Evolutionary conservation across 176 grass and related monocot species (phyloP), one percentile per base, ranked within the genome.

Genomic region (Dendrocalamus sinicus): DNA sequence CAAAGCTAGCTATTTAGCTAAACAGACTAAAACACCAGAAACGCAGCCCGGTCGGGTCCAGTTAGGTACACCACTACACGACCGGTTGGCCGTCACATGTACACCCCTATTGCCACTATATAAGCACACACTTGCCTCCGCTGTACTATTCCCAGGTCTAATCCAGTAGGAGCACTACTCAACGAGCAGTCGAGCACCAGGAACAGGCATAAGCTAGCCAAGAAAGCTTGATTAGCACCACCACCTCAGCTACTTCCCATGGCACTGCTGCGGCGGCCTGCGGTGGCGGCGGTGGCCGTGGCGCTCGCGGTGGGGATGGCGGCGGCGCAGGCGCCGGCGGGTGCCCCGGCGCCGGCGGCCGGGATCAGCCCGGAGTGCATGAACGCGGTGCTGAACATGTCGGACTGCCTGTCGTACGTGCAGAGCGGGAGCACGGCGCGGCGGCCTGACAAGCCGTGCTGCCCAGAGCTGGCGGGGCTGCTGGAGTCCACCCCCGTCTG

Each of bases 401-500:
- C 95, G 4, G 88, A 88, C 76, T 98, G 95, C 85, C 86, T 98
- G 82, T 17, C 89, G 71, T 98, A 95, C 88, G 95, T 95, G 24
- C 45, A 69, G 61, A 44, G 60, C 74, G 95, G 93, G 78, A 98
- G 93, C 91, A 98, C 73, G 22, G 17, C 10, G 50, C 79, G 73
- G 39, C 23, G 50, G 73, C 95, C 95, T 7, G 95, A 93, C 87
- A 90, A 77, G 80, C 75, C 86, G 30, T 98, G 95, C 87, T 98
- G 95, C 90, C 95, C 95, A 6, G 95, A 95, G 91, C 63, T 98
- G 19, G 95, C 91, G 1, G 93, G 93, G 4, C 77, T 98, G 82
- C 76, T 93, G 37, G 89, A 95, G 44, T 93, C 91, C 4, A 79
- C 90, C 68, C 96, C 96, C 9, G 65, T 92, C 65, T 98, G 96